Conservation (phyloP, 2,329 filamentous ascomycete species). For the Talaromyces sp. region DNA sequence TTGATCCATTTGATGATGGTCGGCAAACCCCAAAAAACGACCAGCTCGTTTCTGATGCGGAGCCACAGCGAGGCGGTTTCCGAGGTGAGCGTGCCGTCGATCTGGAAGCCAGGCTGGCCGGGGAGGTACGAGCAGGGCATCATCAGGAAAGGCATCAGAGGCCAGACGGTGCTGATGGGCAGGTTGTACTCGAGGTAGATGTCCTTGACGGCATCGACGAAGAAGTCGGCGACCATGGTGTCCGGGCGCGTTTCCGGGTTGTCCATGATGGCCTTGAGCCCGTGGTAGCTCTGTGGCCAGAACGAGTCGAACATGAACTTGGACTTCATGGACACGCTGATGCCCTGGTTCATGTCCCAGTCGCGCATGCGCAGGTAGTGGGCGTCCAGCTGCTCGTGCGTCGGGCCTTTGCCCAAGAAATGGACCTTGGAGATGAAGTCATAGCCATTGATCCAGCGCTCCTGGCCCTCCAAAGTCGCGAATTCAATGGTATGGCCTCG, state of each 20-base stretch:
- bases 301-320: constrained; percentile 36
- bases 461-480: constrained; percentile 34
- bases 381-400: constrained; percentile 22
- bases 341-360: constrained; percentile 28
- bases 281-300: constrained; percentile 28
- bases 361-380: constrained; percentile 34
- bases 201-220: constrained; percentile 39
- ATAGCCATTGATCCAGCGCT: constrained; percentile 26
- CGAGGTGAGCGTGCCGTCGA: constrained; percentile 31
- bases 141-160: constrained; percentile 40
- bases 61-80: constrained; percentile 36
- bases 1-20: constrained; percentile 23
- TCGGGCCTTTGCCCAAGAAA: constrained; percentile 25
- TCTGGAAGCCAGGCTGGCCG: constrained; percentile 39
- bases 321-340: constrained; percentile 28
- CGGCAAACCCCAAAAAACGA: constrained; percentile 26
- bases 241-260: constrained; percentile 24
- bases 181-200: constrained; percentile 34
- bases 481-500: constrained; percentile 36
- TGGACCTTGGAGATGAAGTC: constrained; percentile 28
- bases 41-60: constrained; percentile 33
- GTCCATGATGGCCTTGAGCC: constrained; percentile 19
- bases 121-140: constrained; percentile 36
- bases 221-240: constrained; percentile 42
- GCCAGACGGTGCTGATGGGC: constrained; percentile 37